Base-by-base conservation (phyloP, 2,329 filamentous ascomycete species). In the Colletotrichum filicis region DNA sequence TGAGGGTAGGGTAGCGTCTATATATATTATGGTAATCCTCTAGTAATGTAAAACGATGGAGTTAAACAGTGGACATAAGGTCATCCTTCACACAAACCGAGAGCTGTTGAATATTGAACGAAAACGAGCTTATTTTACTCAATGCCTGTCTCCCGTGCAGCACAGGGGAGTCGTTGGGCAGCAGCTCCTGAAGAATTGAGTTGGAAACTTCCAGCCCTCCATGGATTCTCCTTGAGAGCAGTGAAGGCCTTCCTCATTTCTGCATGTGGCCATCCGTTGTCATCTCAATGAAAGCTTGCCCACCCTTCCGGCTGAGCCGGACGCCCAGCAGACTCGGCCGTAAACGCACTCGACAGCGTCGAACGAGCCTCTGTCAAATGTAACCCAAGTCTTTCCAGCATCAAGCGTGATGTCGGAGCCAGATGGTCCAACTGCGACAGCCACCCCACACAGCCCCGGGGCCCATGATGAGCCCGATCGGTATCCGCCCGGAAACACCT, bases 401-500 rank as follows among this genome's bases (percentile, higher is more conserved):
- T 82, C 80, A 7, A 79, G 24, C 5, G 77, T 81, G 37, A 79
- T 56, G 37, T 82, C 80, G 2, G 79, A 81, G 5, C 80, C 80
- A 7, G 78, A 80, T 7, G 80, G 79, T 1, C 80, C 80, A 14
- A 81, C 80, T 1, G 80, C 79, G n/a, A 82, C 52, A 6, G 80
- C 80, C 3, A 76, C 66, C 16, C 66, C 68, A 26, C 74, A 78
- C 1, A 75, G 55, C 1, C 78, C 79, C 7, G 75, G 76, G 9
- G 80, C 74, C 79, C 79, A 82, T 0, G 80, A 75, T 8, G 76
- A 74, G 1, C 80, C 80, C 5, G 80, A 82, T 11, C 80, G 78
- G 60, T 81, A 82, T 1, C 80, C 80, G 3, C 76, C 75, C n/a
- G 80, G 79, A 46, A 78, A 79, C 53, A 65, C 74, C 2, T 63